Evolutionary conservation across 2,329 filamentous ascomycete genomes (phyloP), one percentile per base, ranked within the genome.

Genomic region (Hysterium pulicare): DNA sequence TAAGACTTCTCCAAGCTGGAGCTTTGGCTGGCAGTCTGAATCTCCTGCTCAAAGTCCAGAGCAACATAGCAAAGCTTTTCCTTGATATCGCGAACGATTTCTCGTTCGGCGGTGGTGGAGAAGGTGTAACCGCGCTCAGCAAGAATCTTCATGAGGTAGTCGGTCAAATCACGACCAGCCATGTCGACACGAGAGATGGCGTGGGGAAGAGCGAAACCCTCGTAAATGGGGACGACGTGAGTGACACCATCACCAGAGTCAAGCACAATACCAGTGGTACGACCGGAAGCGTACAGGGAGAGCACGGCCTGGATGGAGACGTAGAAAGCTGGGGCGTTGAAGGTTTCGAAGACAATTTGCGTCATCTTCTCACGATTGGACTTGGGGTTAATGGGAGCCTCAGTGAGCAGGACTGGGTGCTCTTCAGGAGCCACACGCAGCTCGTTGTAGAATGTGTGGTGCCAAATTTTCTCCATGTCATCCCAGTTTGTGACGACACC

Each of bases 331-430:
- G 93, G 93, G 67, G 93, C 91, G 81, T 98, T 97, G 86, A 98
- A 98, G 66, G 93, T 98, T 85, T 98, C 93, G 81, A 98, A 98
- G 74, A 98, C 90, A 60, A 98, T 98, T 81, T 98, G 93, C 64
- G 93, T 97, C 93, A 98, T 98, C 90, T 98, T 98, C 84, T 98
- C 93, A 85, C 93, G 88, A 84, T 98, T 98, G 81, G 88, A 95
- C 84, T 97, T 97, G 75, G 93, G 93, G 86, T 98, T 98, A 86
- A 98, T 97, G 63, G 93, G 93, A 66, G 93, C 93, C 82, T 98
- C 93, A 64, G 93, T 98, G 74, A 98, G 83, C 71, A 98, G 84
- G 72, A 97, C 90, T 66, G 93, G 93, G 84, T 98, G 93, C 86
- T 98, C 93, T 83, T 98, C 93, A 66, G 93, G 93, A 66, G 93